Evolutionary conservation across 2,329 filamentous ascomycete species (phyloP).

Genomic region (Xylaria sp.): DNA sequence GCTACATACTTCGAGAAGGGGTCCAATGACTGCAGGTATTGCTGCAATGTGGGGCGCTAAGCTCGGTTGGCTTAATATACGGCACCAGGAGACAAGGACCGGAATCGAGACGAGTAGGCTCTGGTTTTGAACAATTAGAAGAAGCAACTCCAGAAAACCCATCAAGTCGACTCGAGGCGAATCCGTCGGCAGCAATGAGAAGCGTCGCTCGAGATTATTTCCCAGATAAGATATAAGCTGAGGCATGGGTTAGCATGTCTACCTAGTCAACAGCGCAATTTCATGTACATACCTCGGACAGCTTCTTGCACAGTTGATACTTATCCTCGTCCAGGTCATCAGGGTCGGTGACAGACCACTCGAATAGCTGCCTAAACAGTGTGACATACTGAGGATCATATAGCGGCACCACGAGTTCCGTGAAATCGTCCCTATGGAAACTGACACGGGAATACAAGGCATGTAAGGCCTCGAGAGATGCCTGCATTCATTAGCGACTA

Average conservation of each 20-base stretch:
- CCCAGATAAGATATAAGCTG: constrained; percentile 82
- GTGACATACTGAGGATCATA: constrained; percentile 67
- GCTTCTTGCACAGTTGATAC: constrained; percentile 87
- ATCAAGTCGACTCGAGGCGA: constrained; percentile 57
- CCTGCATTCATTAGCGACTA: constrained; percentile 41
- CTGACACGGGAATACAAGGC: constrained; percentile 70
- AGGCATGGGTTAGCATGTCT: constrained; percentile 6
- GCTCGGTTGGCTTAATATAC: constrained; percentile 66
- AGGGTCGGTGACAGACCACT: constrained; percentile 73
- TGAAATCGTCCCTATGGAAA: constrained; percentile 72
- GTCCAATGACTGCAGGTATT: constrained; percentile 59
- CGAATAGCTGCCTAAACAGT: constrained; percentile 67
- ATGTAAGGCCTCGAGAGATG: constrained; percentile 77
- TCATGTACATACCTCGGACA: constrained; percentile 66
- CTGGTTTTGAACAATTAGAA: constrained; percentile 72
- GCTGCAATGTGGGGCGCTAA: constrained; percentile 60
- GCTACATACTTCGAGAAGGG: constrained; percentile 77
- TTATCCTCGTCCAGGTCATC: constrained; percentile 85
- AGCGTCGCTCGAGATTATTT: constrained; percentile 76
- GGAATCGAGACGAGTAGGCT: constrained; percentile 93
- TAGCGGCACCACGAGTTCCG: constrained; percentile 71
- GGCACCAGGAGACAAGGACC: constrained; percentile 83
- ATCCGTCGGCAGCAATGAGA: constrained; percentile 55
- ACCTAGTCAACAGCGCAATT: neutral
- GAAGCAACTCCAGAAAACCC: constrained; percentile 72